These are phyloP conservation scores for Colletotrichum sp. DNA, from an alignment of 2,329 filamentous ascomycete genomes.

Conservation along the genomic window DNA sequence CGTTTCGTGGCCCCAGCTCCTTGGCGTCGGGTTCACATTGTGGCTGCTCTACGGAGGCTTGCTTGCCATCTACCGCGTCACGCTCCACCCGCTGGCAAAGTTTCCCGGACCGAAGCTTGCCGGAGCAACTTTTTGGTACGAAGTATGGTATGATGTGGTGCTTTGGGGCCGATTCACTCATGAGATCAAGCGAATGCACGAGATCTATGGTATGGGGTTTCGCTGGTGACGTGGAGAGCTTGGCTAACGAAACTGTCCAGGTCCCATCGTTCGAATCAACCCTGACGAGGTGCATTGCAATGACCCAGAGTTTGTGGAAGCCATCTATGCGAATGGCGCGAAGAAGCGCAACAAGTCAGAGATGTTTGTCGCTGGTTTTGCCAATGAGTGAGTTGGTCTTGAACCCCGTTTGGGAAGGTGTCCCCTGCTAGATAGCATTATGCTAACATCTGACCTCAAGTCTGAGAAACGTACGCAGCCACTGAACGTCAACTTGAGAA, in stretches of 20 bases:
- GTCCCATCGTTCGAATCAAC: slow-evolving; percentile 42
- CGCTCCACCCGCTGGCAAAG: slow-evolving; percentile 21
- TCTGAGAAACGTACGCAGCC: background rate
- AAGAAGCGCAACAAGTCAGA: slow-evolving; percentile 5
- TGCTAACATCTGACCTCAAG: background rate
- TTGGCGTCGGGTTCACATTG: background rate
- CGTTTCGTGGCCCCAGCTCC: background rate
- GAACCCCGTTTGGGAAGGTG: background rate
- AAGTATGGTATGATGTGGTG: slow-evolving; percentile 27
- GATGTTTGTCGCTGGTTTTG: background rate
- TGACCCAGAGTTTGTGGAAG: slow-evolving; percentile 37
- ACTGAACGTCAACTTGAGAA: background rate
- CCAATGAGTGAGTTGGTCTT: background rate
- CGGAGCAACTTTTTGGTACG: slow-evolving; percentile 7
- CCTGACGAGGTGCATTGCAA: slow-evolving; percentile 42
- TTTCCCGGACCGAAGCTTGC: slow-evolving; percentile 28
- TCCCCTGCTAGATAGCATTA: background rate
- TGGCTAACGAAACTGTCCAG: slow-evolving; percentile 8
- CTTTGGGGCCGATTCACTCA: slow-evolving; percentile 18
- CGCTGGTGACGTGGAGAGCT: background rate
- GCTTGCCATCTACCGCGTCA: slow-evolving; percentile 17
- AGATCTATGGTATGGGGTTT: slow-evolving; percentile 28
- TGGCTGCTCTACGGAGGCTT: background rate
- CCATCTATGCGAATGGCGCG: slow-evolving; percentile 34
- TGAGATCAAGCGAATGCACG: slow-evolving; percentile 28